phyloP scores from a whole-genome alignment of 2,329 filamentous ascomycete genomes.

The Elsinoe arachidis region DNA sequence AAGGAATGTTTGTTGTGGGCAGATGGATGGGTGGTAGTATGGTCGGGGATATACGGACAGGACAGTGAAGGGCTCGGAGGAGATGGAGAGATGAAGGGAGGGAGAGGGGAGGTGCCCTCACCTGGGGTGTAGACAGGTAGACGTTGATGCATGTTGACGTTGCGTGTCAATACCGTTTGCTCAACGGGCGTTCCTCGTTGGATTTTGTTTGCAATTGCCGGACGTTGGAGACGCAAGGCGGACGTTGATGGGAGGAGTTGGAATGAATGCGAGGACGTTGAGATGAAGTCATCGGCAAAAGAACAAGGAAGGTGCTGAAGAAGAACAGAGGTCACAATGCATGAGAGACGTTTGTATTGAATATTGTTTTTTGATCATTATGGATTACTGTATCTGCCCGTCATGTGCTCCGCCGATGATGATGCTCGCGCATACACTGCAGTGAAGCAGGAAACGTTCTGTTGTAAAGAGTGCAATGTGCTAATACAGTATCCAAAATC shows the following conservation, averaged over 20 bases:
- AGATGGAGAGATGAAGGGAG: not conserved
- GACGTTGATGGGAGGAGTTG: too few species aligned
- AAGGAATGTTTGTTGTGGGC: too few species aligned
- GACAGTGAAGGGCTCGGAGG: too few species aligned
- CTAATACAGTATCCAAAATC: not conserved
- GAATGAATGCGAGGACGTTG: not conserved
- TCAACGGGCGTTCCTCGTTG: not conserved
- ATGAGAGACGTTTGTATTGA: not conserved
- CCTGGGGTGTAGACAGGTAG: not conserved
- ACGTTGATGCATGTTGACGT: not conserved
- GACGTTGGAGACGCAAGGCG: not conserved
- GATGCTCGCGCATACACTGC: not conserved
- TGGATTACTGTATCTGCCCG: not conserved
- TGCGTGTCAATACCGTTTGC: conserved; percentile 1
- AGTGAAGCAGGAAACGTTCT: not conserved
- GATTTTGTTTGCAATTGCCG: not conserved
- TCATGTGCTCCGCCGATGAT: not conserved
- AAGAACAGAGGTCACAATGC: too few species aligned
- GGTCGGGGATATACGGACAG: too few species aligned
- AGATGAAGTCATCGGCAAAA: not conserved
- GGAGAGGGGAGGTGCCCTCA: not conserved
- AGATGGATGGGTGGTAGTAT: too few species aligned
- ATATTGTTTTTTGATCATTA: not conserved
- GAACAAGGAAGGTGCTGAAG: too few species aligned
- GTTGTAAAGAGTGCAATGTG: not conserved